Conservation (phyloP, 441 rosid species). For the Melastoma candidum region DNA sequence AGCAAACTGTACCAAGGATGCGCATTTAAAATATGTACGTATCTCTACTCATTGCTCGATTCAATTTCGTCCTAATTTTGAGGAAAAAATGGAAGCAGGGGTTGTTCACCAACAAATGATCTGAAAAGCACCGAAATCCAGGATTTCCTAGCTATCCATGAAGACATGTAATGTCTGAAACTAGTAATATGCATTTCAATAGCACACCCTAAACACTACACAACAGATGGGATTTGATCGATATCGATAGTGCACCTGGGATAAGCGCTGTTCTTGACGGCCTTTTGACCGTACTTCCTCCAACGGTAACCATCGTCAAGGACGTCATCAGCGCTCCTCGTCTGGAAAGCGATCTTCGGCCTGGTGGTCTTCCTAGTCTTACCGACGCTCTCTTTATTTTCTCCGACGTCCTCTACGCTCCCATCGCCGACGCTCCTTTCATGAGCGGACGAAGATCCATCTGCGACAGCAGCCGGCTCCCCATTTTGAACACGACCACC, state of each 20-base stretch:
- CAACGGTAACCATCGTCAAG: conserved; percentile 8
- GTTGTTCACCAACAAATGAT: no score
- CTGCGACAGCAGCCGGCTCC: neutral
- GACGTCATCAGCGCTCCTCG: conserved; percentile 4
- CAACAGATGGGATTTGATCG: neutral
- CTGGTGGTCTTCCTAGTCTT: neutral
- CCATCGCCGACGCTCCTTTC: neutral
- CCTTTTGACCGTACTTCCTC: conserved; percentile 9
- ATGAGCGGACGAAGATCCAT: neutral
- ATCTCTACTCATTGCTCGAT: no score
- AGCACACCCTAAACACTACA: no score
- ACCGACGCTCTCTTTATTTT: neutral
- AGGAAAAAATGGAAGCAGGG: no score
- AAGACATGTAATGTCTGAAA: no score
- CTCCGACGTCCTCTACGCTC: neutral
- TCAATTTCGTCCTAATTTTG: no score
- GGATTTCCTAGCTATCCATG: no score
- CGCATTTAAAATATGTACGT: no score
- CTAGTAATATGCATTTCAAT: no score
- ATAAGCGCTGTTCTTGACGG: conserved; percentile 9
- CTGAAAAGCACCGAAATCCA: no score
- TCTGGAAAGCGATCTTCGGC: conserved; percentile 5
- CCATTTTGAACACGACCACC: neutral
- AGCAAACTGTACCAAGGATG: no score
- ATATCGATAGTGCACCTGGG: conserved; percentile 27